phyloP scores from a whole-genome alignment of 2,329 filamentous ascomycete genomes.

The Sporothrix variecibatus region DNA sequence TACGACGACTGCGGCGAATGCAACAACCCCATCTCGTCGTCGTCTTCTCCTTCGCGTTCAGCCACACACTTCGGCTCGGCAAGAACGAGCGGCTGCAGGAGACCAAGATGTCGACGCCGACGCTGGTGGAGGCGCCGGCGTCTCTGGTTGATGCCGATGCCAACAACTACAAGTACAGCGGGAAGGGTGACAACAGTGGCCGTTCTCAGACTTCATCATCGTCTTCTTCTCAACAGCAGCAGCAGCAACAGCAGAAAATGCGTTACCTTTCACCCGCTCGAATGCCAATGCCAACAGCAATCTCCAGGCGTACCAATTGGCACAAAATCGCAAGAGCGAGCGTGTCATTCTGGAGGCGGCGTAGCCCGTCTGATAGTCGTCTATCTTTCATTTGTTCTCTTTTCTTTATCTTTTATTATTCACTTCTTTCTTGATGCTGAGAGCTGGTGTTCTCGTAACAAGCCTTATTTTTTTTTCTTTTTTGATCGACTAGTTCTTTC shows the following conservation, averaged over 20 bases:
- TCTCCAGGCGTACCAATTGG: conserved; percentile 34
- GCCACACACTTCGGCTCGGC: conserved; percentile 33
- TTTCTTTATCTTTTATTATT: conserved; percentile 4
- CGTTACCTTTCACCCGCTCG: conserved; percentile 33
- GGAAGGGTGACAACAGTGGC: not conserved
- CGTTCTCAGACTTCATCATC: conserved; percentile 15
- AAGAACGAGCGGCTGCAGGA: conserved; percentile 42
- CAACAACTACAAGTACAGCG: conserved; percentile 10
- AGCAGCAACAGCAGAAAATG: conserved; percentile 7
- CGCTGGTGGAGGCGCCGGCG: conserved; percentile 43
- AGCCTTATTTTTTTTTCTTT: not conserved
- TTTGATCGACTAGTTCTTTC: not conserved
- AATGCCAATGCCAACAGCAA: conserved; percentile 14
- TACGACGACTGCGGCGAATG: not conserved
- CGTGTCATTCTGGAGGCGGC: conserved; percentile 53
- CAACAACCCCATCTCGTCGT: not conserved
- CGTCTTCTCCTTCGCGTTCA: conserved; percentile 24
- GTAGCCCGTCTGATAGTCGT: conserved; percentile 29
- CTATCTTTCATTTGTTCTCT: not conserved
- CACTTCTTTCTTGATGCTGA: not conserved
- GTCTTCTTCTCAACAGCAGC: not conserved
- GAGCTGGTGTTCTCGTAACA: not conserved
- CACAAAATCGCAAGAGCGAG: conserved; percentile 54
- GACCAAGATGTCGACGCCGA: conserved; percentile 49
- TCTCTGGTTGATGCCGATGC: conserved; percentile 22